phyloP scores from a whole-genome alignment of 768 basidiomycete genomes.

The Leucocoprinus sp. region DNA sequence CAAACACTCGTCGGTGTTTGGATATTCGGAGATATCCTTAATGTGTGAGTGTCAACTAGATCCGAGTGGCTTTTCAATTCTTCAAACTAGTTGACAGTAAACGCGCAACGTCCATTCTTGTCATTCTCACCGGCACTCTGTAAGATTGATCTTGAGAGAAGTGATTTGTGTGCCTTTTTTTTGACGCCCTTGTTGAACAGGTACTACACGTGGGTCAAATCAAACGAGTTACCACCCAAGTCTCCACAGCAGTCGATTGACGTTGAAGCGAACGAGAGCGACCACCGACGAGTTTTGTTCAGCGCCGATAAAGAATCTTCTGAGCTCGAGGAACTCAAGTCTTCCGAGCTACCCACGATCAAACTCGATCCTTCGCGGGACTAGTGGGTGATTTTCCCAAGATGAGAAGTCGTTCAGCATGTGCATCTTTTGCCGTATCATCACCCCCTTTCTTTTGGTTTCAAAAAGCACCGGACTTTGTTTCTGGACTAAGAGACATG shows the following conservation, averaged over 20 bases:
- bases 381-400: no score
- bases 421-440: no score
- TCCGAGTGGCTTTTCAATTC: not conserved
- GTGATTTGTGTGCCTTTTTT: not conserved
- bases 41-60: slow-evolving; percentile 39
- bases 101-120: slow-evolving; percentile 53
- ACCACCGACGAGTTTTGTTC: slow-evolving; percentile 7
- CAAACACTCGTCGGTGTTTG: slow-evolving; percentile 76
- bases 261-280: slow-evolving; percentile 15
- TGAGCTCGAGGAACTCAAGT: slow-evolving; percentile 7
- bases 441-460: no score
- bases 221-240: slow-evolving; percentile 15
- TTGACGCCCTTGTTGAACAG: slow-evolving; percentile 19
- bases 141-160: slow-evolving; percentile 20
- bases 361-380: not conserved
- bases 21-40: slow-evolving; percentile 69
- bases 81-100: slow-evolving; percentile 30
- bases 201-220: slow-evolving; percentile 50
- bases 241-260: slow-evolving; percentile 14
- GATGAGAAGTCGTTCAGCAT: no score
- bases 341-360: not conserved
- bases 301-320: slow-evolving; percentile 9
- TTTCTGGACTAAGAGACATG: no score
- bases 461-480: no score
- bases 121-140: slow-evolving; percentile 66